Conservation (phyloP, 2,329 filamentous ascomycete genomes). For the Fusarium camptoceras region DNA sequence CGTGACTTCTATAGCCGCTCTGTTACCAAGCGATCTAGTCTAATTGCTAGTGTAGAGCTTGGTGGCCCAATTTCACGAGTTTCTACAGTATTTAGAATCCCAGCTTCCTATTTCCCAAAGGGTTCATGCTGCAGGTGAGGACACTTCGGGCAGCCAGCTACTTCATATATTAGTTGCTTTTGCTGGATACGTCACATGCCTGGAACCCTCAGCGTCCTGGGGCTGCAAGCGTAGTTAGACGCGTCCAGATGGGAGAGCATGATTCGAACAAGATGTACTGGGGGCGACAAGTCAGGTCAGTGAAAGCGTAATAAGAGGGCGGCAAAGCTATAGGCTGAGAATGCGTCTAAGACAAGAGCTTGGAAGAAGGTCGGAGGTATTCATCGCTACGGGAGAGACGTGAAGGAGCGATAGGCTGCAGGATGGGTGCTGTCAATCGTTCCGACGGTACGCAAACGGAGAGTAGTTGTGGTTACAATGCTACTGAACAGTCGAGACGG, state of each 20-base stretch:
- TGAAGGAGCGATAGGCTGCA: not conserved
- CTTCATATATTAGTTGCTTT: too few species aligned
- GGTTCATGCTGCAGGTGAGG: too few species aligned
- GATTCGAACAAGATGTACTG: not conserved
- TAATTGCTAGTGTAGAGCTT: too few species aligned
- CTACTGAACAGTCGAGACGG: not conserved
- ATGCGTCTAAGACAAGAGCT: not conserved
- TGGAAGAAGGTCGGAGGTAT: not conserved
- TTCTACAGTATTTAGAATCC: too few species aligned
- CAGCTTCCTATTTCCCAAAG: too few species aligned
- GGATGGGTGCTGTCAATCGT: not conserved
- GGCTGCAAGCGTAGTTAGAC: not conserved
- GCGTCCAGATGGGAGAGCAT: not conserved
- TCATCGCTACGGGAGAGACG: not conserved
- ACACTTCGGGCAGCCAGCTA: too few species aligned
- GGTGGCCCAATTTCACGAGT: too few species aligned
- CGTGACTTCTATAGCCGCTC: too few species aligned
- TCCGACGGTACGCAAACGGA: not conserved
- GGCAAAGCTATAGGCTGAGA: not conserved
- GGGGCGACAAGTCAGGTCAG: not conserved
- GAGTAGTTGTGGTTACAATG: too few species aligned
- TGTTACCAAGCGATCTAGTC: too few species aligned
- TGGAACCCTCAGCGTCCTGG: too few species aligned
- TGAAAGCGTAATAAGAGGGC: not conserved
- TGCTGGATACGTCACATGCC: too few species aligned